Conservation (phyloP, 441 rosid genomes). For the Erysimum pusillum region DNA sequence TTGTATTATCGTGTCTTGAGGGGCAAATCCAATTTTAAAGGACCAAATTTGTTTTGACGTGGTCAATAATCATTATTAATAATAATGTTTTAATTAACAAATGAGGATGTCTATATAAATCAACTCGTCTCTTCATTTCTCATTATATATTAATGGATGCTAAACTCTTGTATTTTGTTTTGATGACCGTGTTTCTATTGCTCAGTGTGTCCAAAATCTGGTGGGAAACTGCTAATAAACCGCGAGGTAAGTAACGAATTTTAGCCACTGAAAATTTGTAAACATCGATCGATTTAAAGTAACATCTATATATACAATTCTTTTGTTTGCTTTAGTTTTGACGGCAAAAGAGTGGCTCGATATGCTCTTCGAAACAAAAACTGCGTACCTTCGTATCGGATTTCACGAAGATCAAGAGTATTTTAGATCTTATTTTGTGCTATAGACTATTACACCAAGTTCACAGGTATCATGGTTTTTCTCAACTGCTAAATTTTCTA, state of each 20-base stretch:
- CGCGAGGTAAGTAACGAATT: conserved; percentile 13
- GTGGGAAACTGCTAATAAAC: conserved; percentile 39
- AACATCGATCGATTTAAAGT: conserved; percentile 23
- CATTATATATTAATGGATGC: conserved; percentile 22
- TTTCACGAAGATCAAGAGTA: conserved; percentile 39
- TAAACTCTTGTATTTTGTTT: conserved; percentile 24
- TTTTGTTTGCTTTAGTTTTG: conserved; percentile 11
- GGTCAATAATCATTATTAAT: conserved; percentile 12
- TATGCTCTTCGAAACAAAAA: conserved; percentile 25
- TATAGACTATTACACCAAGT: conserved; percentile 29
- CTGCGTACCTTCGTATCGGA: conserved; percentile 33
- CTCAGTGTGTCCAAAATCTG: conserved; percentile 35
- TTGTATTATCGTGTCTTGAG: conserved; percentile 9
- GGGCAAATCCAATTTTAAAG: background rate
- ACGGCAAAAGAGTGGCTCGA: conserved; percentile 38
- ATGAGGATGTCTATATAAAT: conserved; percentile 40
- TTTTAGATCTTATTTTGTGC: conserved; percentile 37
- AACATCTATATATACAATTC: background rate
- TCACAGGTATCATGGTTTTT: conserved; percentile 23
- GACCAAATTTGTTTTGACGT: conserved; percentile 33
- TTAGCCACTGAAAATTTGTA: conserved; percentile 10
- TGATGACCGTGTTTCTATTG: conserved; percentile 29
- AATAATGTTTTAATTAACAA: background rate
- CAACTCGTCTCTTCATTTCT: conserved; percentile 21
- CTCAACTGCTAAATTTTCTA: background rate